Evolutionary conservation across 345 rosid genomes (phyloP), one percentile per base, ranked within the genome.

Genomic region (Erysimum cheiranthoides): DNA sequence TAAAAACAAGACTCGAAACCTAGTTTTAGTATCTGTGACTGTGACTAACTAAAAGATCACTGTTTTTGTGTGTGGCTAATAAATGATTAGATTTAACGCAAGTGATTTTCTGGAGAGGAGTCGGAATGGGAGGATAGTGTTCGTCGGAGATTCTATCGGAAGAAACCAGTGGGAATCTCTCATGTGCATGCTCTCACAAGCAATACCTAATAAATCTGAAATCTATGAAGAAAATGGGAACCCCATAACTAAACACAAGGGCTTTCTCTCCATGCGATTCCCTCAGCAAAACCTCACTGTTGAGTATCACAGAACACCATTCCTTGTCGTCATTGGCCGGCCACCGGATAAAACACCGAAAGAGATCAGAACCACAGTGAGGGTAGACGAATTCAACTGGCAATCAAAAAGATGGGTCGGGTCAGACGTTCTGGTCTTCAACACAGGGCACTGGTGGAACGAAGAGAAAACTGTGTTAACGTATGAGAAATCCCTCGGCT

Each of bases 141-240:
- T 92, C 60, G 96, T 89, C 0, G 99, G 99, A 11, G 98, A 95
- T 71, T 92, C 99, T 0, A 84, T 92, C 0, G 99, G 92, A 52
- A 84, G 97, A 76, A 90, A 92, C 86, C 98, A 90, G 21, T 95
- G 99, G 97, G 99, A 95, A 63, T 90, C 97, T 11, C 77, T 90
- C 7, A 51, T 88, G 43, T 92, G 99, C 83, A 86, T 92, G 90
- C 82, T 92, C 5, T 82, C 87, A 52, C 83, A 81, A 68, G 86
- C 84, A 13, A 81, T 88, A 60, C 45, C 88, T 45, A 84, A 92
- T 78, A 46, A 46, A 28, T 92, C 99, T 3, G 62, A 84, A 1
- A 86, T 90, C 39, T 89, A 85, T 28, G 97, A 95, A 84, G 90
- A 78, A 35, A 76, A 84, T 17, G 94, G 94, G 3, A 87, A 76